Conservation (phyloP, 1,284 basidiomycete species). For the Sporisorium exsertum region DNA sequence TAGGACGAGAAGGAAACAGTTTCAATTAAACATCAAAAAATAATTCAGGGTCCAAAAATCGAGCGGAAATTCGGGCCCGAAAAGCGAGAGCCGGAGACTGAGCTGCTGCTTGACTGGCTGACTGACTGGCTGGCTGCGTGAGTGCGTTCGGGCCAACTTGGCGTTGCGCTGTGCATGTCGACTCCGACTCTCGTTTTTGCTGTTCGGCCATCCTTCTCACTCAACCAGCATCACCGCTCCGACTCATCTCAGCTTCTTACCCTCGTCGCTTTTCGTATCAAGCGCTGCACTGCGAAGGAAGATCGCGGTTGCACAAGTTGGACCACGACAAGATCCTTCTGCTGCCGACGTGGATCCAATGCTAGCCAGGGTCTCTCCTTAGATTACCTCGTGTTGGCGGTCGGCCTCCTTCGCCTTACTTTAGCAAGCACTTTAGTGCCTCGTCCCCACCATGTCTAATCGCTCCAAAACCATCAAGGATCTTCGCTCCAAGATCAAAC, state of each 20-base stretch:
- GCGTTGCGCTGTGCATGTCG: neutral
- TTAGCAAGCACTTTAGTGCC: no score
- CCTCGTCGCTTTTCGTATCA: neutral
- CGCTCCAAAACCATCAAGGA: conserved; percentile 53
- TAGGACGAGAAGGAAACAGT: neutral
- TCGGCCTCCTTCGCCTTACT: neutral
- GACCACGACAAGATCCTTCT: neutral
- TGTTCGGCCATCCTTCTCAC: neutral
- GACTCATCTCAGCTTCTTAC: neutral
- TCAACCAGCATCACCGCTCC: neutral
- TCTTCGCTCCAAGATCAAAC: conserved; percentile 65
- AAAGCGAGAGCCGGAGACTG: neutral
- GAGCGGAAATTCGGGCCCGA: conserved; percentile 26
- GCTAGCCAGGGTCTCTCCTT: neutral
- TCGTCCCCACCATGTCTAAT: conserved; percentile 39
- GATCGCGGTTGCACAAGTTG: neutral
- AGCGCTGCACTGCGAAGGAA: neutral
- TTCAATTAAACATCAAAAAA: neutral
- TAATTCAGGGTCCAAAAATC: conserved; percentile 38
- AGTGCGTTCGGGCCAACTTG: conserved; percentile 30
- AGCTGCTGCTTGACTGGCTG: neutral
- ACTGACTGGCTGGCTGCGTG: neutral
- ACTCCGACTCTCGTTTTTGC: neutral
- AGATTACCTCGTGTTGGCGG: neutral
- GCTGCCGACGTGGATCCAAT: neutral